Percentiles rank a stretch among this genome's conserved stretches.
Evolutionary conservation across 2,329 filamentous ascomycete genomes (phyloP).

Genomic region (Plectosphaerella cucumerina): DNA sequence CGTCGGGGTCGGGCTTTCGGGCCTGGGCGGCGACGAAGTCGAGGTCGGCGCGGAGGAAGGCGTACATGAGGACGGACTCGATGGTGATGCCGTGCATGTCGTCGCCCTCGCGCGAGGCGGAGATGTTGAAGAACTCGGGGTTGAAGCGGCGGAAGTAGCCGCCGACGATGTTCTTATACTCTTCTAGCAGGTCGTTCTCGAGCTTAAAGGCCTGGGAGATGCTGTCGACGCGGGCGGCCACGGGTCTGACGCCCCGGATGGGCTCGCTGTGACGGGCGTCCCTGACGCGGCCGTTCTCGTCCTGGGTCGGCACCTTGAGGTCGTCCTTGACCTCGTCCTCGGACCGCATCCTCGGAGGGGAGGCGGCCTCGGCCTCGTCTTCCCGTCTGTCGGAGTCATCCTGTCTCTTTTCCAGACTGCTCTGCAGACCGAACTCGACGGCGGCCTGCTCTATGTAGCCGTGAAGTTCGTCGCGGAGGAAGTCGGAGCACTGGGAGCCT

Average conservation of each 20-base stretch:
- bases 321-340: constrained; percentile 38
- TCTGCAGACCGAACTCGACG: constrained; percentile 69
- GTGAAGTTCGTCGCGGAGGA: constrained; percentile 79
- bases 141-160: constrained; percentile 93
- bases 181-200: constrained; percentile 65
- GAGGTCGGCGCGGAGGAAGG: constrained; percentile 88
- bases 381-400: constrained; percentile 14
- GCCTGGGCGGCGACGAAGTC: constrained; percentile 92
- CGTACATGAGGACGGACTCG: constrained; percentile 80
- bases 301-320: constrained; percentile 25
- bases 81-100: constrained; percentile 45
- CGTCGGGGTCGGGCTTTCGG: constrained; percentile 68
- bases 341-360: constrained; percentile 35
- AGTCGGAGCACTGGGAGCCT: constrained; percentile 81
- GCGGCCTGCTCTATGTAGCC: constrained; percentile 84
- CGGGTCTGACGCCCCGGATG: constrained; percentile 34
- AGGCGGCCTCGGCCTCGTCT: constrained; percentile 24
- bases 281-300: constrained; percentile 27
- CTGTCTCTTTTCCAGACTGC: constrained; percentile 53
- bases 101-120: constrained; percentile 13
- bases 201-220: constrained; percentile 61
- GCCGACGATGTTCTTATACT: constrained; percentile 81
- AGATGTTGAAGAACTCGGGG: constrained; percentile 66
- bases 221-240: constrained; percentile 49
- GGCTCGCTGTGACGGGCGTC: constrained; percentile 30